Base-by-base conservation (phyloP, 306 rosid species). In the Begonia peltatifolia region DNA sequence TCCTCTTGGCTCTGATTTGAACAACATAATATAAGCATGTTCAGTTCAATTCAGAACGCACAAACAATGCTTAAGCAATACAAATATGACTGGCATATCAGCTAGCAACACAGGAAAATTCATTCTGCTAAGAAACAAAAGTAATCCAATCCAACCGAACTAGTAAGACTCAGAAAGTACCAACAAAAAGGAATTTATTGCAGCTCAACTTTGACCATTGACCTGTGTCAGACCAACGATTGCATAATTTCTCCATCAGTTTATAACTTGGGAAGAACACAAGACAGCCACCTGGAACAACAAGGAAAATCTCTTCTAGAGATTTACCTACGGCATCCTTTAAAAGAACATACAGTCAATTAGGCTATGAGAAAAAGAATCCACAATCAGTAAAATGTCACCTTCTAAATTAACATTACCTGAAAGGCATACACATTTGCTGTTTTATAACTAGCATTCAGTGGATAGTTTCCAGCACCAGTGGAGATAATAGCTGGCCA, bases 231-330 rank as follows among this genome's bases (percentile, higher is more conserved):
- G 72, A 69, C 97, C 97, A 89, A 9, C 97, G 93, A 54, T 63
- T 79, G 65, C 88, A 46, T 68, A 89, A 73, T 54, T 82, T 89
- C 35, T 86, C 93, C 95, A 89, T 79, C 72, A 84, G 76, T 56
- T 89, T 89, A 74, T 89, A 89, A 68, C 95, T 89, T 49, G 97
- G 95, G 63, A 89, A 84, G 73, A 89, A 89, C 62, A 89, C 89
- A 56, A 89, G 93, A 73, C 95, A 89, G 30, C 97, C 97, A 16
- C 93, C 93, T 0, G 93, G 84, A 68, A 80, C 89, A 68, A 68
- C 52, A 46, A 70, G 77, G 76, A 89, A 89, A 50, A 89, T 82
- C 69, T 80, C 95, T 74, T 84, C 97, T 42, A 89, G 77, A 36
- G 97, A 84, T 64, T 71, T 84, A 57, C 97, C 97, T 15, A 89